Conservation (phyloP, 257 asterid genomes). For the Voacanga thouarsii region DNA sequence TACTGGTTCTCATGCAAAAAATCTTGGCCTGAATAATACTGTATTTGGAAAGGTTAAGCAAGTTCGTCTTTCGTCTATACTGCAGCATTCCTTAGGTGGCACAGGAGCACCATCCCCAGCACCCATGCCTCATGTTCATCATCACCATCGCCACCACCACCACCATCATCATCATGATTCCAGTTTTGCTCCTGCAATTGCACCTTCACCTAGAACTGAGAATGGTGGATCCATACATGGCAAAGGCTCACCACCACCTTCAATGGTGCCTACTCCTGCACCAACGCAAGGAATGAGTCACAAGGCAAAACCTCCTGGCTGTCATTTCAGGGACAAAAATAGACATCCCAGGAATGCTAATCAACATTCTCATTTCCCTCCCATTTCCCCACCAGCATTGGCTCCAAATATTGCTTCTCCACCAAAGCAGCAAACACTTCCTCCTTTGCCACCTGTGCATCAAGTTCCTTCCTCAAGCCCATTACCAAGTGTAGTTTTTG, state of each 20-base stretch:
- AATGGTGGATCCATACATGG: conserved; percentile 28
- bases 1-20: conserved; percentile 60
- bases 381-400: conserved; percentile 51
- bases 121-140: conserved; percentile 45
- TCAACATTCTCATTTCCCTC: conserved; percentile 39
- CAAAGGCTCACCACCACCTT: conserved; percentile 33
- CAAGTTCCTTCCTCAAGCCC: conserved; percentile 52
- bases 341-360: conserved; percentile 49
- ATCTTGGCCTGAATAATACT: conserved; percentile 89
- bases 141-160: conserved; percentile 50
- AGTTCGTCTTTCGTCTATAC: conserved; percentile 76
- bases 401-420: conserved; percentile 56
- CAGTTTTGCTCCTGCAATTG: conserved; percentile 46
- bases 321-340: conserved; percentile 43
- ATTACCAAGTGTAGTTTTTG: conserved; percentile 42
- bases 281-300: conserved; percentile 30
- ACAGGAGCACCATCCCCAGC: conserved; percentile 51
- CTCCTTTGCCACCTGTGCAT: conserved; percentile 31
- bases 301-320: conserved; percentile 55
- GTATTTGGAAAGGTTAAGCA: conserved; percentile 95
- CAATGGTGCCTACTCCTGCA: conserved; percentile 50
- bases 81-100: conserved; percentile 57
- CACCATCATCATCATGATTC: conserved; percentile 39
- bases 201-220: conserved; percentile 59
- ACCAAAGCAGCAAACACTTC: conserved; percentile 29